phyloP scores from a whole-genome alignment of 2,329 filamentous ascomycete genomes.

The Albophoma yamanashiensis region DNA sequence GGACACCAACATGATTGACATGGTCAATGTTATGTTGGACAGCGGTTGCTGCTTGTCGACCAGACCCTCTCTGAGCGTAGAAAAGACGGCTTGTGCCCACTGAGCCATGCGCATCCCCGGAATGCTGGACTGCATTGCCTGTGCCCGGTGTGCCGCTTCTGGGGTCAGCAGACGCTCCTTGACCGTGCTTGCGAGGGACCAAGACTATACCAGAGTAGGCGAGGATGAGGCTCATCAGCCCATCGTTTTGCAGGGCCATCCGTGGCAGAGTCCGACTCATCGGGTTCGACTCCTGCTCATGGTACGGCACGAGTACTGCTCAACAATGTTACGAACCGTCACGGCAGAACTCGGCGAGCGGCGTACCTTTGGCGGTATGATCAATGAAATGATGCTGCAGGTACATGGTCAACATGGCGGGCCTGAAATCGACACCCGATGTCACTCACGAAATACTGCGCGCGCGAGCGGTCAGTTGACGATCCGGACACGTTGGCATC shows the following conservation, averaged over 20 bases:
- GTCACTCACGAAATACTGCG: slow-evolving; percentile 35
- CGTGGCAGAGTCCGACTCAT: slow-evolving; percentile 38
- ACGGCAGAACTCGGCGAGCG: background rate
- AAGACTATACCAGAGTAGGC: slow-evolving; percentile 53
- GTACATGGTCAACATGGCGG: slow-evolving; percentile 3
- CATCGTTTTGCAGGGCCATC: slow-evolving; percentile 58
- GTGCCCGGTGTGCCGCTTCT: slow-evolving; percentile 64
- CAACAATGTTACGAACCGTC: slow-evolving; percentile 22
- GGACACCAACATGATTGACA: slow-evolving; percentile 76
- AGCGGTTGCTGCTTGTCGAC: slow-evolving; percentile 50
- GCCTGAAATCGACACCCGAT: background rate
- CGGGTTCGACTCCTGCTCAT: slow-evolving; percentile 41
- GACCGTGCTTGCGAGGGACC: background rate
- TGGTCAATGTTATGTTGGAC: slow-evolving; percentile 64
- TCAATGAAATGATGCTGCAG: slow-evolving; percentile 55
- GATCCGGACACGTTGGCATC: background rate
- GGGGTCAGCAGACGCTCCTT: background rate
- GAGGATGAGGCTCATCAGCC: slow-evolving; percentile 66
- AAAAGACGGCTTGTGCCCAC: slow-evolving; percentile 73
- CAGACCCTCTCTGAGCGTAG: slow-evolving; percentile 57
- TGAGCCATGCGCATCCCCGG: slow-evolving; percentile 67
- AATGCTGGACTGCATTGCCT: slow-evolving; percentile 62
- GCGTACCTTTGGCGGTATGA: slow-evolving; percentile 60
- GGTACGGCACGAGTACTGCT: slow-evolving; percentile 35
- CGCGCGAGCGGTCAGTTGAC: slow-evolving; percentile 9